Conservation (phyloP, 768 basidiomycete species). For the Leucocoprinus leucothites region DNA sequence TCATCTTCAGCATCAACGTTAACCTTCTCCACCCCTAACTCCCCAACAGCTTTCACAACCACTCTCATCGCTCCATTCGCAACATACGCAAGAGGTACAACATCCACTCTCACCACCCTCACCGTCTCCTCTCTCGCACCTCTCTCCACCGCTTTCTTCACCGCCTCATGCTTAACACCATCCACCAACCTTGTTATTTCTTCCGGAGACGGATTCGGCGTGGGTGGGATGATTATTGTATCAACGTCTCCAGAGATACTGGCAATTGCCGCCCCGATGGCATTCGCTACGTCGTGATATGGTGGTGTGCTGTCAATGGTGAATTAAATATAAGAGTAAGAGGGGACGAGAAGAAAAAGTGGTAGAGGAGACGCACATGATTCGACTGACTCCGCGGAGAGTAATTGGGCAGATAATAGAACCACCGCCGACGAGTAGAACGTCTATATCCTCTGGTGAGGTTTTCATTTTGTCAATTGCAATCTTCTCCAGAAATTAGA, state of each 20-base stretch:
- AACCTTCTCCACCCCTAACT: conserved; percentile 27
- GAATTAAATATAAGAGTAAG: neutral
- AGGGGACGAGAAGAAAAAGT: neutral
- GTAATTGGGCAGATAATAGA: conserved; percentile 52
- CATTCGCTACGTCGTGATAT: conserved; percentile 53
- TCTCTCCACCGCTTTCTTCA: conserved; percentile 39
- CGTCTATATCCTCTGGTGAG: conserved; percentile 48
- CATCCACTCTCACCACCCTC: conserved; percentile 54
- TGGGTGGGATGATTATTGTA: conserved; percentile 38
- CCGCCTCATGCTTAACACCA: conserved; percentile 35
- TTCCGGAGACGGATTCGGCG: conserved; percentile 27
- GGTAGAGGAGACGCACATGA: conserved; percentile 22
- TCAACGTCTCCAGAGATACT: conserved; percentile 44
- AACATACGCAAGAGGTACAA: conserved; percentile 47
- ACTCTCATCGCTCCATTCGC: conserved; percentile 49
- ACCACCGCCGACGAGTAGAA: conserved; percentile 66
- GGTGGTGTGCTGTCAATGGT: conserved; percentile 21
- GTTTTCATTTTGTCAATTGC: conserved; percentile 67
- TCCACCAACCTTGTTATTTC: conserved; percentile 18
- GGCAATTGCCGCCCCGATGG: conserved; percentile 51
- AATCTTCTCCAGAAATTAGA: conserved; percentile 32
- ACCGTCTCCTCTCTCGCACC: conserved; percentile 42
- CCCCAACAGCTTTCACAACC: conserved; percentile 61
- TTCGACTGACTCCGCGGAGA: conserved; percentile 47
- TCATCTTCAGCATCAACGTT: conserved; percentile 2